Evolutionary conservation across 176 grass and related monocot species (phyloP).

Genomic region (Puya raimondii): DNA sequence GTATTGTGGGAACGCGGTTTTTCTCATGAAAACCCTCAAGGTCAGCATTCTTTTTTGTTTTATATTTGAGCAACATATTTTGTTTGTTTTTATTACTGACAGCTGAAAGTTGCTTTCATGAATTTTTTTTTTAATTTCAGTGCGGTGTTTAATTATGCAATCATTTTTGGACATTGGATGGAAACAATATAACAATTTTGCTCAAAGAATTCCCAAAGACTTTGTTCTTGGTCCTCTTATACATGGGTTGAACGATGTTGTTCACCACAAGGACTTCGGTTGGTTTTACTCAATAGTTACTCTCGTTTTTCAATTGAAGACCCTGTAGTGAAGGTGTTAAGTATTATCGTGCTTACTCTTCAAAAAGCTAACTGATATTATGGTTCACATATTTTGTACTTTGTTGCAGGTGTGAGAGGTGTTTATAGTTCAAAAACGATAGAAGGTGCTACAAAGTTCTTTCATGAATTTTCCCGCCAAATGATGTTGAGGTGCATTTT

Average conservation of each 20-base stretch:
- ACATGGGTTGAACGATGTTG: slow-evolving; percentile 74
- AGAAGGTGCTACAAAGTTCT: slow-evolving; percentile 57
- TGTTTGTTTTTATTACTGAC: neutral
- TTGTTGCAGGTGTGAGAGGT: slow-evolving; percentile 50
- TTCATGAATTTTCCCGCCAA: slow-evolving; percentile 35
- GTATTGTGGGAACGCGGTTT: slow-evolving; percentile 92
- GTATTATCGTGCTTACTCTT: no score
- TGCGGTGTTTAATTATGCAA: slow-evolving; percentile 75
- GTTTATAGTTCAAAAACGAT: slow-evolving; percentile 88
- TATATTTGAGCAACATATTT: neutral
- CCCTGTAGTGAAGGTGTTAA: neutral
- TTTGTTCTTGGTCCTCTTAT: slow-evolving; percentile 79
- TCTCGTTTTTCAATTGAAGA: neutral
- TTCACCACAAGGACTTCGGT: slow-evolving; percentile 97
- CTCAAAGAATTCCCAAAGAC: slow-evolving; percentile 48
- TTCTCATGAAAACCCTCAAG: slow-evolving; percentile 94
- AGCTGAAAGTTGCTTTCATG: slow-evolving; percentile 12
- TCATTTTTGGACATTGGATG: slow-evolving; percentile 81
- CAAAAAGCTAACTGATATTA: neutral
- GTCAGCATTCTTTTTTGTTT: slow-evolving; percentile 16
- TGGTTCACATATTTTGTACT: neutral
- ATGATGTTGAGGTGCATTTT: slow-evolving; percentile 44
- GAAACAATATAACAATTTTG: slow-evolving; percentile 29
- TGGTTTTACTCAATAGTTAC: slow-evolving; percentile 32
- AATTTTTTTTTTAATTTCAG: slow-evolving; percentile 39